A percentile compares a stretch with the other conserved stretches of the same genome.
Evolutionary conservation across 164 flowering plant species (phyloP).

Genomic region (Platanus orientalis): DNA sequence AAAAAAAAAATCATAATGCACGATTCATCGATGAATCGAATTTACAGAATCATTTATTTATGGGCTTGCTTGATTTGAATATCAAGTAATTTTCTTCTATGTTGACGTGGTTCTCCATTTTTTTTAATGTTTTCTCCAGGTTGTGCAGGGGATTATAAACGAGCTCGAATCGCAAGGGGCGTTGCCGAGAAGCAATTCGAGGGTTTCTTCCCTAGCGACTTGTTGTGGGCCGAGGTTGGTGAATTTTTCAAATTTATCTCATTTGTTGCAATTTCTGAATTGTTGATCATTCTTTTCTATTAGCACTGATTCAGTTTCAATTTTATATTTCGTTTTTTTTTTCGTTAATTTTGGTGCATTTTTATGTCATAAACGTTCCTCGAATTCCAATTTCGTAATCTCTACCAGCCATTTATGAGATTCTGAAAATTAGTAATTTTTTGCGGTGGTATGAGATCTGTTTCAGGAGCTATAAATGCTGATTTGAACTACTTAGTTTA

Average conservation of each 20-base stretch:
- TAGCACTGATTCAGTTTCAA: background rate
- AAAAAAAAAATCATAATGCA: background rate
- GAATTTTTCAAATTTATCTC: background rate
- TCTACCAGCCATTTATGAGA: too few species aligned
- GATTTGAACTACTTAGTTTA: too few species aligned
- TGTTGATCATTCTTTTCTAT: background rate
- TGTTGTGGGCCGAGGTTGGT: slow-evolving; percentile 78
- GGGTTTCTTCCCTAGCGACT: slow-evolving; percentile 84
- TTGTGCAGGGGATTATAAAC: slow-evolving; percentile 75
- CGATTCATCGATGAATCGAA: background rate
- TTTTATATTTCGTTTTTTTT: background rate
- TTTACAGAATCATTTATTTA: background rate
- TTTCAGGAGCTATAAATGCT: too few species aligned
- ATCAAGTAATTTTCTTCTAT: background rate
- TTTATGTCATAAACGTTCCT: background rate
- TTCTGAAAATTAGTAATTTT: too few species aligned
- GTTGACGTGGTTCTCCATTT: background rate
- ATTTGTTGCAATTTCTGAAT: background rate
- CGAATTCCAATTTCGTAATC: too few species aligned
- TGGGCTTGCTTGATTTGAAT: background rate
- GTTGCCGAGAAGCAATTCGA: slow-evolving; percentile 76
- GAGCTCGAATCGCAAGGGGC: slow-evolving; percentile 74
- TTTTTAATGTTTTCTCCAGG: slow-evolving; percentile 29
- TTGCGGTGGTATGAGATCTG: too few species aligned
- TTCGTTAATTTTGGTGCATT: background rate